Evolutionary conservation across 2,329 filamentous ascomycete genomes (phyloP).

Genomic region (Pseudogymnoascus sp.): DNA sequence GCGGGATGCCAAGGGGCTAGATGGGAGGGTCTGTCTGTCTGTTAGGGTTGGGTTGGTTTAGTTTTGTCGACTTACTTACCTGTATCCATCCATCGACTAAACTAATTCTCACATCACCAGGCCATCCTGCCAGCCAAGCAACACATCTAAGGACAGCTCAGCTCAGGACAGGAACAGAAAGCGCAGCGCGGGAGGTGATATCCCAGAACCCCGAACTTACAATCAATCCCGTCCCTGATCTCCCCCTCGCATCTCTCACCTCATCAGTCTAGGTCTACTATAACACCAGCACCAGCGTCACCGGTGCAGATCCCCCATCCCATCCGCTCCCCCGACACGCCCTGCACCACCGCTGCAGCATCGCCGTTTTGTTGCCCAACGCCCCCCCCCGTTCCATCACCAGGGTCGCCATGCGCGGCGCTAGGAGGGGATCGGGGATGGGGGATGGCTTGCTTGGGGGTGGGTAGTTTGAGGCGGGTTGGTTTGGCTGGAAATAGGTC

Average conservation of each 20-base stretch:
- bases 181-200: not conserved
- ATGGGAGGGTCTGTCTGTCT: not conserved
- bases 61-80: too few relatives aligned
- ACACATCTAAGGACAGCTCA: not conserved
- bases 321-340: not conserved
- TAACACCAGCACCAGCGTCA: not conserved
- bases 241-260: not conserved
- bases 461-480: too few relatives aligned
- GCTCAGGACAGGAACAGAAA: not conserved
- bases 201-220: not conserved
- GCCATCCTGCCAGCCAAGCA: too few relatives aligned
- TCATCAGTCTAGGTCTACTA: too few relatives aligned
- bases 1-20: not conserved
- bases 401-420: not conserved
- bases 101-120: too few relatives aligned
- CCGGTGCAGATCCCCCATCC: not conserved
- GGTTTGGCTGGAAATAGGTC: not conserved
- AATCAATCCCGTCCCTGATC: not conserved
- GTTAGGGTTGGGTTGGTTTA: too few relatives aligned
- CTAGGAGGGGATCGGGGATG: not conserved
- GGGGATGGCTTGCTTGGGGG: not conserved
- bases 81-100: too few relatives aligned
- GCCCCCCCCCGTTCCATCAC: not conserved
- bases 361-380: not conserved
- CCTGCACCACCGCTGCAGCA: not conserved